phyloP scores from a whole-genome alignment of 208 protist genomes.

The Lotmaria passim region DNA sequence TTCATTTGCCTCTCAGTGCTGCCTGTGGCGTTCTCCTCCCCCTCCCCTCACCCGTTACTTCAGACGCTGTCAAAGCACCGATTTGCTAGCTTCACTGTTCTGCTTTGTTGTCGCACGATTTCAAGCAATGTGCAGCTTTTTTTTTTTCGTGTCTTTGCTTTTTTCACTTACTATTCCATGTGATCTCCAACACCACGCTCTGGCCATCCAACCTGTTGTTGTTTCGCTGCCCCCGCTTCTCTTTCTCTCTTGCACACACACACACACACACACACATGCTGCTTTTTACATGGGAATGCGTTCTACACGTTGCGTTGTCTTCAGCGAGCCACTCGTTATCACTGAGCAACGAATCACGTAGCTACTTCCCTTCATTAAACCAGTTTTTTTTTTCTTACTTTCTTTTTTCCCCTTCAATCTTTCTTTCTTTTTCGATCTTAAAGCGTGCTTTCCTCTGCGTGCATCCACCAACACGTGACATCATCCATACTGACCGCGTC shows the following conservation, averaged over 20 bases:
- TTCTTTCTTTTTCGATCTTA: neutral
- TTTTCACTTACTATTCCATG: neutral
- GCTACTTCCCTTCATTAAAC: too few species aligned
- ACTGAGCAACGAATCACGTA: too few species aligned
- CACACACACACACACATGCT: too few species aligned
- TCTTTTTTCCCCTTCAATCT: neutral
- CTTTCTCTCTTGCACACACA: too few species aligned
- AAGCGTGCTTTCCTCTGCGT: neutral
- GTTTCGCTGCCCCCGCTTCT: too few species aligned
- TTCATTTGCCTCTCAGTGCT: too few species aligned
- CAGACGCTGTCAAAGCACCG: neutral
- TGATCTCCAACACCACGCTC: too few species aligned
- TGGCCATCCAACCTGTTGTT: neutral
- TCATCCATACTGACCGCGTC: neutral
- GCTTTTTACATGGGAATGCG: too few species aligned
- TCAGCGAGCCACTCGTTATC: too few species aligned
- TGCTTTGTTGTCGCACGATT: neutral
- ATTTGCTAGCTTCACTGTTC: neutral
- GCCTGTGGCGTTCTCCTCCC: neutral
- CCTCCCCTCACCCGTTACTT: constrained; percentile 9
- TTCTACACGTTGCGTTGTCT: too few species aligned
- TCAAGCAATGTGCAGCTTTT: too few species aligned
- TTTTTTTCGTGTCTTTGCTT: neutral
- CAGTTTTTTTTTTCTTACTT: constrained; percentile 4
- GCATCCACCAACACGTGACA: too few species aligned